Base-by-base conservation (phyloP, 768 basidiomycete species). In the Mrakia blollopis region DNA sequence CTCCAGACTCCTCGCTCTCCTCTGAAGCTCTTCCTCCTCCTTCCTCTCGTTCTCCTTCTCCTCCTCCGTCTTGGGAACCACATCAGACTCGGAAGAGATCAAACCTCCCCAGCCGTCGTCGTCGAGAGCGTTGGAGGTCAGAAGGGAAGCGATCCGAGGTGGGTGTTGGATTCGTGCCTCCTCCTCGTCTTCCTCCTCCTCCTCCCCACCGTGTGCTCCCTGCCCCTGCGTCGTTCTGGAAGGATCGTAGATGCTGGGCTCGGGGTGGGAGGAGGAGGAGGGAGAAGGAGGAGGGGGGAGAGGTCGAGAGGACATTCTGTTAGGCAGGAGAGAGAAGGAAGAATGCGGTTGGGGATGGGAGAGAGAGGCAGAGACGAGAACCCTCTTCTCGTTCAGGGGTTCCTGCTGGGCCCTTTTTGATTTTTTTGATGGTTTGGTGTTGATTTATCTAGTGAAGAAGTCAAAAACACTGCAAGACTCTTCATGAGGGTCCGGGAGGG, bases 21-120 rank as follows among this genome's bases (percentile, higher is more conserved):
- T 39, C 41, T 39, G n/a, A 57, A 23, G 10, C 28, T 71, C 57
- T 47, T 57, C 71, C 41, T 76, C 39, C 57, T 62, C 69, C 18
- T 61, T 67, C 57, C 37, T 39, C 72, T 60, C 61, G 44, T 39
- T 37, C 9, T 37, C 14, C 70, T 18, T 6, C 73, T 47, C 73
- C 21, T 60, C 37, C 13, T 25, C 57, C 23, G 57, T 57, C 57
- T 57, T 52, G 6, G 47, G 47, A 57, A 18, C 70, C 63, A 21
- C 63, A 14, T 18, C 47, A 16, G 16, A 18, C 9, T 65, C 39
- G n/a, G 28, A n/a, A n/a, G n/a, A 39, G 74, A 25, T 75, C 41
- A 65, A 44, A 32, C 63, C 63, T 65, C 32, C 30, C 30, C 63
- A 35, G 23, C 63, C 63, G 30, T 32, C 30, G 61, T 62, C 32